These are phyloP conservation scores for Leccinum brunneo-olivaceum DNA, from an alignment of 1,284 basidiomycete genomes.

Conservation along the genomic window DNA sequence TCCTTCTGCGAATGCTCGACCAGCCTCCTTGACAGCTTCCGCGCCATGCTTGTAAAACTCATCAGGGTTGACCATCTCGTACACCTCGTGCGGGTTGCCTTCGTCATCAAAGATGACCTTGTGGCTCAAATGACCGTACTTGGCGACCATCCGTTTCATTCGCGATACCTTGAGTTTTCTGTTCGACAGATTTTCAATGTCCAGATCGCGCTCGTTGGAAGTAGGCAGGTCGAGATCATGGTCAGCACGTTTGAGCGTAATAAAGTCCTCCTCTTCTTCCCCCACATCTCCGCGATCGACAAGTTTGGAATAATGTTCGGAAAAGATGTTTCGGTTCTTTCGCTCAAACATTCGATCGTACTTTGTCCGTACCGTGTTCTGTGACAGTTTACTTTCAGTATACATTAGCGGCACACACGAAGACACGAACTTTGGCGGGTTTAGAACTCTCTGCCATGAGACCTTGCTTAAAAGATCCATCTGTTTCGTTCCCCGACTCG, in stretches of 20 bases:
- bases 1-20: constrained; percentile 62
- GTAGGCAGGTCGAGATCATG: constrained; percentile 74
- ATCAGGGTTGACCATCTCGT: constrained; percentile 72
- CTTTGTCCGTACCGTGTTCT: constrained; percentile 73
- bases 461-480: not conserved
- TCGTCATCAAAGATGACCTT: constrained; percentile 85
- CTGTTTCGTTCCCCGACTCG: constrained; percentile 17
- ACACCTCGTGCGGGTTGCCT: constrained; percentile 72
- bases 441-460: constrained; percentile 11
- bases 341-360: constrained; percentile 98
- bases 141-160: constrained; percentile 74
- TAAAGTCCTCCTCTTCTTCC: constrained; percentile 77
- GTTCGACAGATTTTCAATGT: constrained; percentile 44
- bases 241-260: constrained; percentile 87
- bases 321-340: constrained; percentile 91
- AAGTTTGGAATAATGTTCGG: constrained; percentile 86
- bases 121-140: constrained; percentile 55
- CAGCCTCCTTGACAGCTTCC: constrained; percentile 62
- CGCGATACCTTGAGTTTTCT: constrained; percentile 62
- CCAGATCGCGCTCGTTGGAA: constrained; percentile 26
- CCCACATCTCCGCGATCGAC: constrained; percentile 59
- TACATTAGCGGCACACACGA: not conserved
- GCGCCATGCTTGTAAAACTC: constrained; percentile 56
- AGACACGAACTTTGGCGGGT: constrained; percentile 28
- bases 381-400: constrained; percentile 5